Conservation (phyloP, 176 grass and related monocot genomes). For the Dactylis glomerata region DNA sequence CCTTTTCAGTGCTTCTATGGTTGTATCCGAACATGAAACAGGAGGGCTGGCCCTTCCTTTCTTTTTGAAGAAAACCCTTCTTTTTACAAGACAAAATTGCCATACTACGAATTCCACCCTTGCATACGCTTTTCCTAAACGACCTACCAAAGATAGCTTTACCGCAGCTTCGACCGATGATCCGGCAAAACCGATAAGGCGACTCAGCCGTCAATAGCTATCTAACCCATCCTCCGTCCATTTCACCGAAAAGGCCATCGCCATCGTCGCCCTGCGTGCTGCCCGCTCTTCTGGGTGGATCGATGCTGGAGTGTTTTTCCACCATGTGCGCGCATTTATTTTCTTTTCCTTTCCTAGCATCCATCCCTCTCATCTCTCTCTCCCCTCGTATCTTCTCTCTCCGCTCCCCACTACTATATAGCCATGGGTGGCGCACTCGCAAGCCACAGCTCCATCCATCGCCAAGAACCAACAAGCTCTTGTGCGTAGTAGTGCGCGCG, state of each 20-base stretch:
- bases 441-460: neutral
- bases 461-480: neutral
- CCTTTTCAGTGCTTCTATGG: no score
- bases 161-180: neutral
- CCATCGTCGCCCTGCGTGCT: neutral
- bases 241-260: conserved; percentile 15
- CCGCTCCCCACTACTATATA: conserved; percentile 37
- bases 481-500: conserved; percentile 20
- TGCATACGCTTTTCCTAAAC: neutral
- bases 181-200: conserved; percentile 36
- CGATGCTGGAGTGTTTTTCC: neutral
- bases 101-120: no score
- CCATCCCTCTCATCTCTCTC: neutral
- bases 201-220: conserved; percentile 25
- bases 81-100: no score
- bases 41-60: no score
- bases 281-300: neutral
- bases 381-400: neutral
- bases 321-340: conserved; percentile 32
- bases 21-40: no score
- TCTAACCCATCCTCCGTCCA: neutral
- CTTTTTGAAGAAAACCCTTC: no score
- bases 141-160: neutral
- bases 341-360: neutral
- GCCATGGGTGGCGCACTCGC: conserved; percentile 51